Evolutionary conservation across 768 basidiomycete species (phyloP).

Genomic region (Tylopilus vinaceipallidus): DNA sequence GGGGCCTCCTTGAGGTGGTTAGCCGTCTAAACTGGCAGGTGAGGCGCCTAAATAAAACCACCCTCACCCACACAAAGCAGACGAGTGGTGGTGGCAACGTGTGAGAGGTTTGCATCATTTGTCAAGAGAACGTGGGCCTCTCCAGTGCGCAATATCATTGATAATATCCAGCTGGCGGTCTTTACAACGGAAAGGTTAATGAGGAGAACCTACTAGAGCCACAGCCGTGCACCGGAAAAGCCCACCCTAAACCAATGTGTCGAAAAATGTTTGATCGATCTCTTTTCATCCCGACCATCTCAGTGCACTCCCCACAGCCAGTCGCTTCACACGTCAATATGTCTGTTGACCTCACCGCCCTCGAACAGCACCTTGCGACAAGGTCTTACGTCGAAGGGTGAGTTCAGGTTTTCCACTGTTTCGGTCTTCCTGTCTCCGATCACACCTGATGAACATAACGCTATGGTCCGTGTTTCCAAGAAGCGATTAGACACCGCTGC

Average conservation of each 20-base stretch:
- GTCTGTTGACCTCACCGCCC: slow-evolving; percentile 66
- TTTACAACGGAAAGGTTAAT: not conserved
- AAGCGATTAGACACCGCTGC: slow-evolving; percentile 90
- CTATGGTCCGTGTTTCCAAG: slow-evolving; percentile 99
- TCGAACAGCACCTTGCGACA: slow-evolving; percentile 84
- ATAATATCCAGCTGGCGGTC: not conserved
- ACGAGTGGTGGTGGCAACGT: not conserved
- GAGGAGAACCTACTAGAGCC: too few species aligned
- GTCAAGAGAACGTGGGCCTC: not conserved
- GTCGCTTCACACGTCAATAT: slow-evolving; percentile 37
- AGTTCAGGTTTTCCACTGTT: slow-evolving; percentile 35
- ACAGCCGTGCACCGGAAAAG: too few species aligned
- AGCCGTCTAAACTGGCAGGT: not conserved
- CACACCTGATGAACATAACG: slow-evolving; percentile 61
- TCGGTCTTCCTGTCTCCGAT: slow-evolving; percentile 12
- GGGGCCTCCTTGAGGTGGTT: not conserved
- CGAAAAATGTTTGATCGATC: slow-evolving; percentile 23
- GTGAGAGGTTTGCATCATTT: not conserved
- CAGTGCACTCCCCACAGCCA: slow-evolving; percentile 2
- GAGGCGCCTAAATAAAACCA: not conserved
- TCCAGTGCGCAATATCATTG: not conserved
- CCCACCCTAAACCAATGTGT: slow-evolving; percentile 34
- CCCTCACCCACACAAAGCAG: not conserved
- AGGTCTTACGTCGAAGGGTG: slow-evolving; percentile 92
- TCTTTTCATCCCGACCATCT: slow-evolving; percentile 31